phyloP scores from a whole-genome alignment of 768 basidiomycete species.

The Melanogaster broomeanus region DNA sequence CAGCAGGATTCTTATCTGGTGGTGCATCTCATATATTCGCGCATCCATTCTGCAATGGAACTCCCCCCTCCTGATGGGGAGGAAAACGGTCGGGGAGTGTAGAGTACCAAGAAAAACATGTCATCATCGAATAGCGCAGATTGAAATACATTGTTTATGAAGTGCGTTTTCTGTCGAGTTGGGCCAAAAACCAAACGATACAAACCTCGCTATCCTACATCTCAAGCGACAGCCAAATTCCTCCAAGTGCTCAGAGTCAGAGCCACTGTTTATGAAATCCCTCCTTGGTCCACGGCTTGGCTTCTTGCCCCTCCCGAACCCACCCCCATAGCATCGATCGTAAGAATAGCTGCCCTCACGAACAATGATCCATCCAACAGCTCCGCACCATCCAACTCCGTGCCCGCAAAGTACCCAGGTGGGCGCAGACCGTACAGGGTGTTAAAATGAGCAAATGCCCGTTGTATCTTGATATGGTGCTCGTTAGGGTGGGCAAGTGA shows the following conservation, averaged over 20 bases:
- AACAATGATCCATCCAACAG: conserved; percentile 39
- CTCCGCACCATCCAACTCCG: conserved; percentile 32
- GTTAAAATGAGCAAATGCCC: conserved; percentile 35
- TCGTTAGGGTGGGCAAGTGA: conserved; percentile 37
- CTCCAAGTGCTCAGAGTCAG: neutral
- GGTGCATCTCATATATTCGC: no score
- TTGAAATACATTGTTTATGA: no score
- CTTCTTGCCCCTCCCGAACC: conserved; percentile 39
- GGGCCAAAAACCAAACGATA: no score
- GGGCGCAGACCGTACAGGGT: conserved; percentile 29
- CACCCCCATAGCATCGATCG: conserved; percentile 36
- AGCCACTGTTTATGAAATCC: conserved; percentile 24
- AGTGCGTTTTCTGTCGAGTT: no score
- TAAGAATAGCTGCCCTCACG: conserved; percentile 31
- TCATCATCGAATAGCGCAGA: no score
- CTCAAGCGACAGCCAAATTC: no score
- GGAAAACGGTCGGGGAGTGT: no score
- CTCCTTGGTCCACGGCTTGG: conserved; percentile 24
- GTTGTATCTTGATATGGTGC: conserved; percentile 36
- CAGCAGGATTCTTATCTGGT: neutral
- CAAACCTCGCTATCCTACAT: neutral
- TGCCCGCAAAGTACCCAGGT: conserved; percentile 28
- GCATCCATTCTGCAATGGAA: no score
- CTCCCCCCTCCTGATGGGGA: no score
- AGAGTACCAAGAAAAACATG: no score